Base-by-base conservation (phyloP, 2,329 filamentous ascomycete genomes). In the Fusarium compactum region DNA sequence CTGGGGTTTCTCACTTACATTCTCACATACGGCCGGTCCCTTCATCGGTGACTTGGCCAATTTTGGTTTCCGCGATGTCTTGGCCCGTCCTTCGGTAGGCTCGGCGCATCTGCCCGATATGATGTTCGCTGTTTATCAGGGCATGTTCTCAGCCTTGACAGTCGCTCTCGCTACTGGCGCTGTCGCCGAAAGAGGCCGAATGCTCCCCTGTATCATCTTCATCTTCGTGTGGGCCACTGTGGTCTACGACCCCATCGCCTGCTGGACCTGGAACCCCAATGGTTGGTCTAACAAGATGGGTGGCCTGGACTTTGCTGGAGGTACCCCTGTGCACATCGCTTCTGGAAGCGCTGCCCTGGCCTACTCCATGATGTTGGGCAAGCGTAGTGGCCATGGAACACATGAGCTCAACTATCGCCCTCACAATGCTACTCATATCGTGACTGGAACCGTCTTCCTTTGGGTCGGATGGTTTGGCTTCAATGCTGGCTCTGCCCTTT, bases 381-480 rank as follows among this genome's bases (percentile, higher is more conserved):
- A 95, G 82, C 87, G 93, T 69, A 86, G 90, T 66, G 94, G 94
- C 24, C 93, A 97, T 78, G 92, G 93, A 52, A 97, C 93, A 29
- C 91, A 94, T 77, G 93, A 95, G 79, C 85, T 97, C 74, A 97
- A 97, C 83, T 97, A 95, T 81, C 91, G 94, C 53, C 94, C 94
- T 12, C 94, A 97, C 84, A 97, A 97, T 76, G 93, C 97, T 48
- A 96, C 94, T 6, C 93, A 97, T 79, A 94, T 97, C 73, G 93
- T 97, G 55, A 92, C 97, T 59, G 94, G 94, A 30, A 97, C 94
- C 5, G 93, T 97, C 48, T 97, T 97, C 82, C 89, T 97, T 18
- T 97, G 94, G 94, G 92, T 97, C 18, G 94, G 94, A 57, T 97
- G 94, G 94, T 97, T 97, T 76, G 94, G 94, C 50, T 97, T 97